A percentile compares a stretch with the other conserved stretches of the same genome.
These are phyloP conservation scores for Aurifilum marmelostoma DNA, from an alignment of 2,329 filamentous ascomycete genomes.

Conservation along the genomic window DNA sequence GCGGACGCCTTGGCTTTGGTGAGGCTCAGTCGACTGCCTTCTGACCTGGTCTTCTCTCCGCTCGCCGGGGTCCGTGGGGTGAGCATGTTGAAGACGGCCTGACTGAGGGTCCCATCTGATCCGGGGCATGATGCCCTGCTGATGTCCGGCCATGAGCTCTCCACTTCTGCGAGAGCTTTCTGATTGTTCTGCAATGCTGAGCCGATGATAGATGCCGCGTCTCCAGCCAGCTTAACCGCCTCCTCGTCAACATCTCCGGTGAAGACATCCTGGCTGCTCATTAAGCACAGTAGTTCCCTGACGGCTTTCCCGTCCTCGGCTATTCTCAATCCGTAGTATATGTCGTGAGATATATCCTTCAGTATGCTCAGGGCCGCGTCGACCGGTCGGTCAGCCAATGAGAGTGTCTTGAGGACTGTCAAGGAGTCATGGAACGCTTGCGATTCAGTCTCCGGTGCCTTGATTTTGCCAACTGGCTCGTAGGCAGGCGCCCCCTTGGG, in stretches of 20 bases:
- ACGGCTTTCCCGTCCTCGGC: constrained; percentile 58
- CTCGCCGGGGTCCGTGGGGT: constrained; percentile 6
- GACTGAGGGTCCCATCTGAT: constrained; percentile 36
- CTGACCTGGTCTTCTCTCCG: constrained; percentile 32
- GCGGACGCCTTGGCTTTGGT: constrained; percentile 49
- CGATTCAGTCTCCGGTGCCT: constrained; percentile 50
- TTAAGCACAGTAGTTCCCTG: constrained; percentile 60
- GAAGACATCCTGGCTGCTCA: constrained; percentile 41
- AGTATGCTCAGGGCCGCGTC: constrained; percentile 59
- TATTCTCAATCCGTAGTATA: constrained; percentile 70
- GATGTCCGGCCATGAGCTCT: constrained; percentile 50
- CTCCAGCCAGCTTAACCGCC: constrained; percentile 40
- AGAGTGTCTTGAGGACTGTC: constrained; percentile 48
- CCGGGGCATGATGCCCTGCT: constrained; percentile 43
- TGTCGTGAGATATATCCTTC: constrained; percentile 68
- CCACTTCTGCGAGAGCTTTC: constrained; percentile 57
- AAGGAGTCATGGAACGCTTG: constrained; percentile 52
- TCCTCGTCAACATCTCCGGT: constrained; percentile 32
- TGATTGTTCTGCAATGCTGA: constrained; percentile 68
- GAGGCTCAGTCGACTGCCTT: constrained; percentile 30
- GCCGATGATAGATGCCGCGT: constrained; percentile 61
- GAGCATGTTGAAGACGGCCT: constrained; percentile 49
- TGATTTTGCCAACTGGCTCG: constrained; percentile 60
- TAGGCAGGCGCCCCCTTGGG: constrained; percentile 59
- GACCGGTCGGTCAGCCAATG: constrained; percentile 40